Evolutionary conservation across 345 rosid genomes (phyloP).

Genomic region (Dimocarpus longan): DNA sequence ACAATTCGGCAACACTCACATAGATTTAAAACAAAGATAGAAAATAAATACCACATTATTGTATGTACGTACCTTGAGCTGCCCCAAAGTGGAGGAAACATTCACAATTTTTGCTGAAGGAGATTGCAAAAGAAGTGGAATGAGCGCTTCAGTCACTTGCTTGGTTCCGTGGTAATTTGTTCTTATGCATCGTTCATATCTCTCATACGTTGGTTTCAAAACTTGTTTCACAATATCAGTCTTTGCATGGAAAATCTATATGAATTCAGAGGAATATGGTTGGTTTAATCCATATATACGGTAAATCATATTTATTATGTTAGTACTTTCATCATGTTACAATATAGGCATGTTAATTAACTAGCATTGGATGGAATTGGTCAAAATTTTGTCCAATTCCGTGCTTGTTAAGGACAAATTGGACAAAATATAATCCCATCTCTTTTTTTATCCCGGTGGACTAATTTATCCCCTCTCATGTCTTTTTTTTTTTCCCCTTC

Average conservation of each 20-base stretch:
- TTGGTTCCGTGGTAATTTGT: slow-evolving; percentile 1
- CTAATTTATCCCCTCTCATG: no score
- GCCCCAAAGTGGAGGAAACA: neutral
- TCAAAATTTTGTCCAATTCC: no score
- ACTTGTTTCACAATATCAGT: neutral
- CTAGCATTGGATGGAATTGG: no score
- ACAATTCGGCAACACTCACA: no score
- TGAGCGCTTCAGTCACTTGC: neutral
- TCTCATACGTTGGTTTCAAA: neutral
- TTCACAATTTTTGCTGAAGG: neutral
- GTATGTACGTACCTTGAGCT: neutral
- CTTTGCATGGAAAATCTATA: neutral
- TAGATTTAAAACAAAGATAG: neutral
- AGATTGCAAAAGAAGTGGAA: slow-evolving; percentile 14
- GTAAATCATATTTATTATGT: no score
- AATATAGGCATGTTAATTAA: no score
- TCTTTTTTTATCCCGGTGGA: no score
- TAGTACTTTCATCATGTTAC: no score
- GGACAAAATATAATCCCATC: no score
- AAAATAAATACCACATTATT: neutral
- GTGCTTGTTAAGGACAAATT: no score
- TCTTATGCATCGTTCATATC: neutral
- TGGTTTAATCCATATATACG: neutral
- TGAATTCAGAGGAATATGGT: neutral
- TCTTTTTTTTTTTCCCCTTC: no score